A percentile compares a stretch with the other conserved stretches of the same genome.
phyloP scores from a whole-genome alignment of 2,329 filamentous ascomycete genomes.

The Aspergillus versicolor region DNA sequence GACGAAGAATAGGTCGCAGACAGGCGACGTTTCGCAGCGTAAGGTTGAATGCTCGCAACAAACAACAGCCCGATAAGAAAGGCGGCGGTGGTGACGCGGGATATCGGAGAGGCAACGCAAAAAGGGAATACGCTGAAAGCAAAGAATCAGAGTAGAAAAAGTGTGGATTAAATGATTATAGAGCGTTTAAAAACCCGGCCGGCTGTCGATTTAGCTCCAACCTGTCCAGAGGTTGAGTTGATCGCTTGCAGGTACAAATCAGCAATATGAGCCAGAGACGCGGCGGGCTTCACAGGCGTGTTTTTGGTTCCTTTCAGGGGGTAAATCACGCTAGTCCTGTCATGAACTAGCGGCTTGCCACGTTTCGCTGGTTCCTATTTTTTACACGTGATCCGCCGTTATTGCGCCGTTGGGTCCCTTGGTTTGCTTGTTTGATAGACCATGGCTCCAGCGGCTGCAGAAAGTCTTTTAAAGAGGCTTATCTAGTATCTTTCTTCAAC shows the following conservation, averaged over 20 bases:
- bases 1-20: conserved; percentile 12
- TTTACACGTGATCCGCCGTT: not conserved
- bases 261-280: conserved; percentile 16
- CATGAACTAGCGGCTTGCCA: conserved; percentile 3
- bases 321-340: conserved; percentile 10
- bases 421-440: not conserved
- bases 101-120: not conserved
- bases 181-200: not conserved
- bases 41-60: conserved; percentile 2
- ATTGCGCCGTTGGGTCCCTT: not conserved
- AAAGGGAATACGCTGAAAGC: not conserved
- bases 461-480: too few species aligned
- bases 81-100: not conserved
- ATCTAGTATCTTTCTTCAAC: too few species aligned
- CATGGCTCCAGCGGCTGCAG: not conserved
- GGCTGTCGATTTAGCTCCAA: not conserved
- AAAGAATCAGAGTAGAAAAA: not conserved
- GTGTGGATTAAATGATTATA: conserved; percentile 3
- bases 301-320: conserved; percentile 19
- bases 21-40: conserved; percentile 15
- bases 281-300: conserved; percentile 20
- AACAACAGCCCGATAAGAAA: not conserved
- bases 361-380: conserved; percentile 5
- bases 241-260: not conserved
- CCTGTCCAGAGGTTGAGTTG: conserved; percentile 10